These are phyloP conservation scores for Arthromyces matolae DNA, from an alignment of 768 basidiomycete species.

Conservation along the genomic window DNA sequence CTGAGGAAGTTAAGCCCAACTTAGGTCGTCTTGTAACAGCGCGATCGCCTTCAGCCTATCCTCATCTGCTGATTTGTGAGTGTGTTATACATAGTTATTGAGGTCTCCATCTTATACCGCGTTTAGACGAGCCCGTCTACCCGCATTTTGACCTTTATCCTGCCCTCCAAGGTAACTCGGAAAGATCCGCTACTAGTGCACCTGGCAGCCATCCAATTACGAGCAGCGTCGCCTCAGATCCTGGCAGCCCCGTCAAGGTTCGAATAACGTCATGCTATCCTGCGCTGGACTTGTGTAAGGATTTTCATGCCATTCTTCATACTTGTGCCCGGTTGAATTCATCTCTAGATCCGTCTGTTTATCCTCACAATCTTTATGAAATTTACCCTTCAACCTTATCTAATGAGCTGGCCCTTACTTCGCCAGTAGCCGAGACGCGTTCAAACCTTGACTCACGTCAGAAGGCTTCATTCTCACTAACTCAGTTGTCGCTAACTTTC, in stretches of 20 bases:
- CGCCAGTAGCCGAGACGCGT: no score
- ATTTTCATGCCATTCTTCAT: background rate
- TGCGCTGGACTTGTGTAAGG: slow-evolving; percentile 31
- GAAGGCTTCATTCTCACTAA: no score
- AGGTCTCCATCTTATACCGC: slow-evolving; percentile 13
- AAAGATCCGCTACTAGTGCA: no score
- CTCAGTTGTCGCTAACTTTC: no score
- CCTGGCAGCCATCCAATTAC: no score
- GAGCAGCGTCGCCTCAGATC: no score
- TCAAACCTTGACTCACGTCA: no score
- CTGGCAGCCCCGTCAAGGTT: slow-evolving; percentile 2
- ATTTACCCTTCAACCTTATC: slow-evolving; percentile 30
- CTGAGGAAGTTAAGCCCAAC: no score
- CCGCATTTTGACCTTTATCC: slow-evolving; percentile 27
- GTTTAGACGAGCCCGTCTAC: slow-evolving; percentile 29
- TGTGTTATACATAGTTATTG: background rate
- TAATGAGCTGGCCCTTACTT: background rate
- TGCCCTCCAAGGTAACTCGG: no score
- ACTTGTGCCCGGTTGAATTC: background rate
- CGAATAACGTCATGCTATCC: slow-evolving; percentile 21
- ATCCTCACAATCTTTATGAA: slow-evolving; percentile 35
- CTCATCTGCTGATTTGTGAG: slow-evolving; percentile 18
- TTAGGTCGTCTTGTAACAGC: slow-evolving; percentile 21
- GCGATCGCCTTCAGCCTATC: slow-evolving; percentile 14
- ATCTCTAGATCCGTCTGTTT: slow-evolving; percentile 20